Base-by-base conservation (phyloP, 2,329 filamentous ascomycete species). In the Ascochyta pisi region DNA sequence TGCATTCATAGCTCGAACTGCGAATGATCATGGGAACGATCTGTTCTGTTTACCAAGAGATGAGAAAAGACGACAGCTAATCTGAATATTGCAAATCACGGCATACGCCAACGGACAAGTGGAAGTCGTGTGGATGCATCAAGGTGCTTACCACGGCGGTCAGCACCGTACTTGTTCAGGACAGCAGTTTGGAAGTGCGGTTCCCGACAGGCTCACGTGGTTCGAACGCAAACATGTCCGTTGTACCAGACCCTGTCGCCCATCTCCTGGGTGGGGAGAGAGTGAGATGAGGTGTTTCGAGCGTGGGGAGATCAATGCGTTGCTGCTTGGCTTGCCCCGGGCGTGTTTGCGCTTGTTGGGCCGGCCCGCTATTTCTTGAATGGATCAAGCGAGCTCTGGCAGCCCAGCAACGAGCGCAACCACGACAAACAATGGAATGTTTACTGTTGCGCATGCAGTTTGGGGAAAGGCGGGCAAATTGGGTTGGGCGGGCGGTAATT, bases 231-330 rank as follows among this genome's bases (percentile, higher is more conserved):
- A 23, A 42, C 43, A 34, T 23, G 19, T 37, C 22, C 8, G 33
- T 22, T 35, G 35, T 55, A 35, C 22, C 51, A 57, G 51, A 52
- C 49, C 52, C 57, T 45, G 50, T 43, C 57, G 29, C 39, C 44
- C 50, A 22, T 35, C n/a, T 44, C 37, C 48, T 43, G 35, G 46
- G 61, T 62, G 59, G 64, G 55, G 53, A 62, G 61, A 58, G 35
- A 43, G 40, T 59, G 50, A 49, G 58, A 54, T 63, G 64, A 64
- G 58, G 58, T 65, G 68, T 65, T 68, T 67, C 59, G 62, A 64
- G 56, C 50, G 44, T 61, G 54, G 49, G 57, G n/a, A 55, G 40
- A 50, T 45, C 64, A 52, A 74, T 73, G 69, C 68, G 48, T 42
- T 34, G 10, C 52, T 44, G 51, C 62, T 65, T 68, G 61, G 65